Conservation (phyloP, 768 basidiomycete genomes). For the Kwoniella pini region DNA sequence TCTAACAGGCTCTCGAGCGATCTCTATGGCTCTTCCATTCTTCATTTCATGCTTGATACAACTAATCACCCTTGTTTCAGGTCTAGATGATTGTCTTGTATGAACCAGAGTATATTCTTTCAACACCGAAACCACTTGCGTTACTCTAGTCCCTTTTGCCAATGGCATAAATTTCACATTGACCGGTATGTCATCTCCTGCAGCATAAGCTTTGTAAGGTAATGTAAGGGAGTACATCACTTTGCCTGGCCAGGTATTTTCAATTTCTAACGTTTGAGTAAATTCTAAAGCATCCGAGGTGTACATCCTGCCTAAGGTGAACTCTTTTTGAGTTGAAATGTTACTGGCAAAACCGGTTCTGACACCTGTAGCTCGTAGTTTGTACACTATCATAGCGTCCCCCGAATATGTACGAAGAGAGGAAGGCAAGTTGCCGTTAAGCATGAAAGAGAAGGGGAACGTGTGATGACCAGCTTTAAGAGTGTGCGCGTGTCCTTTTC, state of each 20-base stretch:
- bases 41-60: conserved; percentile 69
- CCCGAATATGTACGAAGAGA: conserved; percentile 62
- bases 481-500: conserved; percentile 75
- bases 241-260: conserved; percentile 97
- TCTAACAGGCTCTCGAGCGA: conserved; percentile 18
- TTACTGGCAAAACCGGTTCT: conserved; percentile 74
- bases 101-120: conserved; percentile 69
- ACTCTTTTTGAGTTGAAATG: conserved; percentile 64
- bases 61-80: conserved; percentile 65
- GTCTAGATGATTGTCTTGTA: conserved; percentile 63
- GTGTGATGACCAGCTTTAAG: conserved; percentile 93
- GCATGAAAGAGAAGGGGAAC: conserved; percentile 86
- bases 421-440: conserved; percentile 83
- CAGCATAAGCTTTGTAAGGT: conserved; percentile 94
- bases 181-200: conserved; percentile 78
- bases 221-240: conserved; percentile 88
- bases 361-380: conserved; percentile 79
- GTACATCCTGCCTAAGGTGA: conserved; percentile 73
- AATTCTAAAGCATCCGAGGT: conserved; percentile 84
- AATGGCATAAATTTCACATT: conserved; percentile 84
- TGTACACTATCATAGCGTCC: conserved; percentile 74
- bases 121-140: conserved; percentile 67
- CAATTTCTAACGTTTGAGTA: conserved; percentile 84
- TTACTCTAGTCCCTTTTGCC: conserved; percentile 75
- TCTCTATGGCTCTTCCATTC: conserved; percentile 57